These are phyloP conservation scores for Papilionanthe hybrid DNA, from an alignment of 116 monocot species.

Conservation along the genomic window DNA sequence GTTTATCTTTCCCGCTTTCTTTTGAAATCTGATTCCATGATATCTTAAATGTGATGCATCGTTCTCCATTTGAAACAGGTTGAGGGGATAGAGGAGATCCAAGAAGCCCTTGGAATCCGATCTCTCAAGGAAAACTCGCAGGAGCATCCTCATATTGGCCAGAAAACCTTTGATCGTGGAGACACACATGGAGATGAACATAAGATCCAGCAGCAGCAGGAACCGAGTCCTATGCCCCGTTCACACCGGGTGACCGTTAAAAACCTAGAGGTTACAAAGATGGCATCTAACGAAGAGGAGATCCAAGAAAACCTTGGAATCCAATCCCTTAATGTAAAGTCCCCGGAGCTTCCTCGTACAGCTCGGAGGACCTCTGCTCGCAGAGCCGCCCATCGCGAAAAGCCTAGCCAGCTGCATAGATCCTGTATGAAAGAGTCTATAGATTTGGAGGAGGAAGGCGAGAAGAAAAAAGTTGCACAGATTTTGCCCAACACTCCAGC, in stretches of 20 bases:
- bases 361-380: constrained; percentile 12
- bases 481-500: constrained; percentile 8
- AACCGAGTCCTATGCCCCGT: constrained; percentile 18
- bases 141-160: too few species aligned
- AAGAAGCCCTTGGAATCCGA: constrained; percentile 15
- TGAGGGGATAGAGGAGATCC: constrained; percentile 37
- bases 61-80: constrained; percentile 15
- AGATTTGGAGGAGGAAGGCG: constrained; percentile 1
- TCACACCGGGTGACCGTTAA: constrained; percentile 13
- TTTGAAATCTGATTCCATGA: background rate
- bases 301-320: background rate
- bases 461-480: background rate
- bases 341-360: constrained; percentile 16
- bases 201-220: background rate
- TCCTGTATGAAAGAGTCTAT: constrained; percentile 6
- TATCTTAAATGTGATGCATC: background rate
- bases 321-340: background rate
- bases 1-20: background rate
- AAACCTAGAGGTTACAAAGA: background rate
- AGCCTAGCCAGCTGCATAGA: constrained; percentile 19
- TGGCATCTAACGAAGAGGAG: background rate
- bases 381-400: background rate
- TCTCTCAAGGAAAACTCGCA: constrained; percentile 15
- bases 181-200: background rate
- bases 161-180: too few species aligned